A percentile compares a stretch with the other conserved stretches of the same genome.
phyloP scores from a whole-genome alignment of 345 rosid genomes.

The Hibiscus tridactylites region DNA sequence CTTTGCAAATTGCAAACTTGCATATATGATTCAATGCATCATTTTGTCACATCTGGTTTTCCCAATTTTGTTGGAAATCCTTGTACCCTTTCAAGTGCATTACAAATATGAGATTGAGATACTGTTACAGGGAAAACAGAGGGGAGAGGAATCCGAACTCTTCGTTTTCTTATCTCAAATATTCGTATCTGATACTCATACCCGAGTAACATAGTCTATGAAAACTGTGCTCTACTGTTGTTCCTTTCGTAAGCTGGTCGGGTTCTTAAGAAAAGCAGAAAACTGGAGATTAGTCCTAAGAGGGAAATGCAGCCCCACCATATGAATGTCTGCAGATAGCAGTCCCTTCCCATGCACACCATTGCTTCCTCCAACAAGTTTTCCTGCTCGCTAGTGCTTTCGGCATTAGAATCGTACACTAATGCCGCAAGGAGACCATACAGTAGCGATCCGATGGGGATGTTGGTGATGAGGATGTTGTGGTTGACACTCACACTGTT shows the following conservation, averaged over 20 bases:
- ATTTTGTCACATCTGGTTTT: no score
- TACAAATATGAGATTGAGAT: no score
- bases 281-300: conserved; percentile 37
- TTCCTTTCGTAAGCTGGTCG: conserved; percentile 25
- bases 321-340: conserved; percentile 41
- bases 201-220: conserved; percentile 10
- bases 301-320: conserved; percentile 47
- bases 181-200: neutral
- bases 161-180: no score
- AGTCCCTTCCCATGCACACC: conserved; percentile 56
- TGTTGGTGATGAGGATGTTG: conserved; percentile 84
- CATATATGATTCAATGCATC: no score
- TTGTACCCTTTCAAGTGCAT: no score
- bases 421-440: conserved; percentile 71
- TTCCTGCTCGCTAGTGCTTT: conserved; percentile 6
- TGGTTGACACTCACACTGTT: conserved; percentile 74
- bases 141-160: no score
- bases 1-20: no score
- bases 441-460: conserved; percentile 75
- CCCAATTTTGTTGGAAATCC: no score
- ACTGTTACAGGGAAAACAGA: no score
- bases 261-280: conserved; percentile 43
- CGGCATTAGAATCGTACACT: conserved; percentile 54
- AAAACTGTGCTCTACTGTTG: conserved; percentile 13
- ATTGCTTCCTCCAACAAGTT: conserved; percentile 20